Evolutionary conservation across 495 filamentous ascomycete species (phyloP), one percentile per base, ranked within the genome.

Genomic region (Opeltia flavorubescens): DNA sequence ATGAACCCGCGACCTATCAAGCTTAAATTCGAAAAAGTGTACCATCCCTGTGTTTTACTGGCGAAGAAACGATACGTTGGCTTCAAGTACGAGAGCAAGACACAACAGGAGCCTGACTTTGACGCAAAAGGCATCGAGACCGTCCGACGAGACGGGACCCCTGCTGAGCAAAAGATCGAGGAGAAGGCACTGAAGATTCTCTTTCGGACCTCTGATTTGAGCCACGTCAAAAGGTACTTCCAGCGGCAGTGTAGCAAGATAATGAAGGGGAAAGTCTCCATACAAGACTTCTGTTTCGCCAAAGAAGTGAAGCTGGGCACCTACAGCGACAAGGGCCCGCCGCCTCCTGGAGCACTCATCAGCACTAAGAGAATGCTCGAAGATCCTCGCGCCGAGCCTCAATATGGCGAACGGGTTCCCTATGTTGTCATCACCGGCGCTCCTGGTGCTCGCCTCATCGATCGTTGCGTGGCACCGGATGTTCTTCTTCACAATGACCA

Each of bases 61-160:
- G 86, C 93, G 21, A 98, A 96, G 67, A 98, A 98, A 62, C 84
- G 91, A 30, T 98, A 98, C 57, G 93, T 95, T 29, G 91, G 91
- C 20, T 95, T 94, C 70, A 95, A 94, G 59, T 98, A 93, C 64
- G 91, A 98, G 58, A 75, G 72, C 50, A 76, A 74, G 23, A 64
- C 73, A 15, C 89, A 98, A 59, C 68, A 61, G 17, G 78, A 84
- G 50, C 93, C 91, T 18, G 86, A 93, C 17, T 96, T 98, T 51
- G 91, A 98, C 58, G 91, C 93, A 35, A 98, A 98, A 59, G 91
- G 91, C 25, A 96, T 95, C 48, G 91, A 98, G 67, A 96, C 93
- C 0, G 89, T 98, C 23, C 76, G 91, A 7, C 76, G 91, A 45
- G 91, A 98, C 63, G 91, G 91, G 38, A 95, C 86, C 2, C 87